Conservation (phyloP, 2,329 filamentous ascomycete genomes). For the Neobulgaria alba region DNA sequence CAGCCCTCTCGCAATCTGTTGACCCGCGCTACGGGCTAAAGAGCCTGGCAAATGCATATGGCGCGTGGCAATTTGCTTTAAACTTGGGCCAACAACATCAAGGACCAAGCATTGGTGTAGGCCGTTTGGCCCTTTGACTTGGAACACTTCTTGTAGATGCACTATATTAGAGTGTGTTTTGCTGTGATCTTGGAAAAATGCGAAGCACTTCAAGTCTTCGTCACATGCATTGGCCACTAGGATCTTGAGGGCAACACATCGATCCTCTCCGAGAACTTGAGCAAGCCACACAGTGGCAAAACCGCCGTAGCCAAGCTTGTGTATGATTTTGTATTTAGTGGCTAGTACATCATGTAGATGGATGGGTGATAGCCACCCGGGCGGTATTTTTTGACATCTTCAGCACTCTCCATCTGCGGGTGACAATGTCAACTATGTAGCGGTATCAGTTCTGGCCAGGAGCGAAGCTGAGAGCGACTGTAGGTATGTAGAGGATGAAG, state of each 20-base stretch:
- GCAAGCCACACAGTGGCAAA: slow-evolving; percentile 35
- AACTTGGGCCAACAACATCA: background rate
- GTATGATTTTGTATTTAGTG: slow-evolving; percentile 28
- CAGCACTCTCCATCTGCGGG: background rate
- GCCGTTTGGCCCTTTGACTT: background rate
- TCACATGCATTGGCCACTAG: background rate
- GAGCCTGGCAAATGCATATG: background rate
- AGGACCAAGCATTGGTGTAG: slow-evolving; percentile 1
- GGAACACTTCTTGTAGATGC: no score
- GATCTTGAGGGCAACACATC: slow-evolving; percentile 7
- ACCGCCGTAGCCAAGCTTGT: slow-evolving; percentile 33
- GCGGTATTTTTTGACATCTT: slow-evolving; percentile 8
- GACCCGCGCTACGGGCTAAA: background rate
- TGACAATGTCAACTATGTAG: no score
- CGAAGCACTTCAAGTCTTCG: background rate
- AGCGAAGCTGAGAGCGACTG: no score
- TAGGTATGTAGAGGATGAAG: no score
- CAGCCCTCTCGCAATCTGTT: no score
- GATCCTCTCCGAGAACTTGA: slow-evolving; percentile 17
- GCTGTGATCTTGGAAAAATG: background rate
- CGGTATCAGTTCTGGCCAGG: no score
- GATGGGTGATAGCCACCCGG: slow-evolving; percentile 15
- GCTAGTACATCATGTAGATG: slow-evolving; percentile 24
- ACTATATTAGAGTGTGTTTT: no score
- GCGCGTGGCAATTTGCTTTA: background rate